Base-by-base conservation (phyloP, 495 filamentous ascomycete species). In the Penicillium herquei region DNA sequence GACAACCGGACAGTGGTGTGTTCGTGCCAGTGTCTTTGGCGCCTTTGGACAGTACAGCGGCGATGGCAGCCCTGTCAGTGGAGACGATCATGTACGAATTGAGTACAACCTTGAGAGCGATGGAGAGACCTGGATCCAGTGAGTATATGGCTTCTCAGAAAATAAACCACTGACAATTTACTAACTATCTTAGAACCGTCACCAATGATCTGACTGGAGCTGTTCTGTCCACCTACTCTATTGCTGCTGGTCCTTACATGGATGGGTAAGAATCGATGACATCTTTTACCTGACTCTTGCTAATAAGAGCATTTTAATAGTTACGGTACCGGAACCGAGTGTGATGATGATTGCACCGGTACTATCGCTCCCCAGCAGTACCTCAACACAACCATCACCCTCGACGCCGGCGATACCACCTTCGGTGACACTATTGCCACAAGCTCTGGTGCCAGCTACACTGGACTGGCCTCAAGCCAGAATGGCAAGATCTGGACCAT, bases 11-110 rank as follows among this genome's bases (percentile, higher is more conserved):
- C 62, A 74, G 50, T 74, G 72, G 72, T 74, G 73, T 54, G 71
- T 77, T 7, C 71, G 73, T 34, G 70, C 70, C 35, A 68, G 65
- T 58, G 35, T 74, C n/a, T 74, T 76, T 46, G 73, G 70, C 14
- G 62, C 59, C 18, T 74, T 73, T 32, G 71, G 70, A 4, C 70
- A 74, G 63, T 46, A 72, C 7, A 64, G 69, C 48, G 70, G 71
- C 6, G 30, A 49, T 12, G 64, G 66, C 8, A 51, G 65, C 2
- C 49, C 63, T 10, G 71, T 73, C 11, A 63, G 54, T 35, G 70
- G 67, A 0, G 54, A 51, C 6, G 68, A 71, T 32, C 58, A 71
- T 26, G 67, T 73, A 6, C 61, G 62, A 13, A 73, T 73, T 44
- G 70, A 70, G 48, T 73, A 73, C 43, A 66, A 62, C 14, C 43